phyloP scores from a whole-genome alignment of 2,329 filamentous ascomycete species.

The Nothophaeocryptopus gaeumannii region DNA sequence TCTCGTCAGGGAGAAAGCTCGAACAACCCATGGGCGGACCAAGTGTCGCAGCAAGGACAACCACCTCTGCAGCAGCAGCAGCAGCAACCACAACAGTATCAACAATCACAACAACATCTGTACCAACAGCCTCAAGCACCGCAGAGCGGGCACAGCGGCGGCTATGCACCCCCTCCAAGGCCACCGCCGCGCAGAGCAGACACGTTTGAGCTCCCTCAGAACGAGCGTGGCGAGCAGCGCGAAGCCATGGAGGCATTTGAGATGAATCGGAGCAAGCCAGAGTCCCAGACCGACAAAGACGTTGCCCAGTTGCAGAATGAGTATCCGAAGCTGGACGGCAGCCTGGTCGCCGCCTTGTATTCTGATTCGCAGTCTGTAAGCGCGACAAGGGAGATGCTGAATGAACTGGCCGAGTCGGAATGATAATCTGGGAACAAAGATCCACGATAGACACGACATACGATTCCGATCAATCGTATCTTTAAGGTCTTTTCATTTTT shows the following conservation, averaged over 20 bases:
- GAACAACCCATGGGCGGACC: slow-evolving; percentile 22
- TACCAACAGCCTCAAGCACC: slow-evolving; percentile 4
- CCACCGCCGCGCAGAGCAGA: slow-evolving; percentile 21
- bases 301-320: slow-evolving; percentile 43
- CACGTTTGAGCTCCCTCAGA: slow-evolving; percentile 38
- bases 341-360: slow-evolving; percentile 47
- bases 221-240: slow-evolving; percentile 36
- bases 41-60: slow-evolving; percentile 8
- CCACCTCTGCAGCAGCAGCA: slow-evolving; percentile 9
- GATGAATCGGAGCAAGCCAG: slow-evolving; percentile 38
- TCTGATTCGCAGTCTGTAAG: slow-evolving; percentile 41
- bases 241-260: slow-evolving; percentile 45
- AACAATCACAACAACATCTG: slow-evolving; percentile 4
- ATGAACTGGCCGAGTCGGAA: slow-evolving; percentile 33
- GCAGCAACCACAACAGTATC: slow-evolving; percentile 10
- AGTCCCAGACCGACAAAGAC: slow-evolving; percentile 42
- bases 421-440: neutral
- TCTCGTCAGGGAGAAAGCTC: neutral
- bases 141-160: neutral
- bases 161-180: slow-evolving; percentile 16
- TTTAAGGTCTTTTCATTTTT: too few species aligned
- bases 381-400: slow-evolving; percentile 46
- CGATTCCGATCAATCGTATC: too few species aligned
- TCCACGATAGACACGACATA: too few species aligned
- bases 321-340: slow-evolving; percentile 45